These are phyloP conservation scores for Epichloe uncinata DNA, from an alignment of 2,329 filamentous ascomycete species.

Conservation along the genomic window DNA sequence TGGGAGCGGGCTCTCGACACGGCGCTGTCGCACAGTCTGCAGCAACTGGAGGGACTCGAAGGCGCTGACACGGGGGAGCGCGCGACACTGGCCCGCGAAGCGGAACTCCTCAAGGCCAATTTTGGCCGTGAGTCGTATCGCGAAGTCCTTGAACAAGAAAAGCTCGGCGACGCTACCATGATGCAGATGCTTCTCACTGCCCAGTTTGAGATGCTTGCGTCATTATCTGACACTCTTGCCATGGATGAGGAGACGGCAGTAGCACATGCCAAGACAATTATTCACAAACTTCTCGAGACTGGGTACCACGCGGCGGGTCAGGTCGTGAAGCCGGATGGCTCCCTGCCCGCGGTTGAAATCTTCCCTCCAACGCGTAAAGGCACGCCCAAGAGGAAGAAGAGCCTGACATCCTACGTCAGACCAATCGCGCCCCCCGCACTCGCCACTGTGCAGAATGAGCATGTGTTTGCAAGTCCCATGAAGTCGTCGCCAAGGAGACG, in stretches of 20 bases:
- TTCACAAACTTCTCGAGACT: slow-evolving; percentile 63
- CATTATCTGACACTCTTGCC: slow-evolving; percentile 65
- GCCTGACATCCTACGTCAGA: slow-evolving; percentile 26
- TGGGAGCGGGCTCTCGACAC: slow-evolving; percentile 86
- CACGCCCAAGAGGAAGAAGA: slow-evolving; percentile 63
- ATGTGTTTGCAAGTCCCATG: slow-evolving; percentile 35
- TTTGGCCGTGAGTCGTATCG: slow-evolving; percentile 68
- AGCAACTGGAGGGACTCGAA: slow-evolving; percentile 53
- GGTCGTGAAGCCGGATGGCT: slow-evolving; percentile 80
- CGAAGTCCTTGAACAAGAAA: slow-evolving; percentile 74
- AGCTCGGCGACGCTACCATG: slow-evolving; percentile 59
- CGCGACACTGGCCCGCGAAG: slow-evolving; percentile 62
- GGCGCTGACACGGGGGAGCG: slow-evolving; percentile 46
- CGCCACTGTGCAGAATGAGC: slow-evolving; percentile 18
- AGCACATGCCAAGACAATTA: slow-evolving; percentile 60
- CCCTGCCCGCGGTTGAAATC: slow-evolving; percentile 44
- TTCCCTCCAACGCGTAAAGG: slow-evolving; percentile 59
- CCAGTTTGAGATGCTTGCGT: slow-evolving; percentile 82
- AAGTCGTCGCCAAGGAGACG: slow-evolving; percentile 72
- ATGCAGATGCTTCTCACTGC: slow-evolving; percentile 76
- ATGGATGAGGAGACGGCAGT: slow-evolving; percentile 80
- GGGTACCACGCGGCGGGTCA: slow-evolving; percentile 65
- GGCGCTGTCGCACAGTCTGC: slow-evolving; percentile 72
- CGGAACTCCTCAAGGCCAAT: slow-evolving; percentile 70
- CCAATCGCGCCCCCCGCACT: slow-evolving; percentile 33